phyloP scores from a whole-genome alignment of 257 asterid species.

The Paraleonurus japonicus region DNA sequence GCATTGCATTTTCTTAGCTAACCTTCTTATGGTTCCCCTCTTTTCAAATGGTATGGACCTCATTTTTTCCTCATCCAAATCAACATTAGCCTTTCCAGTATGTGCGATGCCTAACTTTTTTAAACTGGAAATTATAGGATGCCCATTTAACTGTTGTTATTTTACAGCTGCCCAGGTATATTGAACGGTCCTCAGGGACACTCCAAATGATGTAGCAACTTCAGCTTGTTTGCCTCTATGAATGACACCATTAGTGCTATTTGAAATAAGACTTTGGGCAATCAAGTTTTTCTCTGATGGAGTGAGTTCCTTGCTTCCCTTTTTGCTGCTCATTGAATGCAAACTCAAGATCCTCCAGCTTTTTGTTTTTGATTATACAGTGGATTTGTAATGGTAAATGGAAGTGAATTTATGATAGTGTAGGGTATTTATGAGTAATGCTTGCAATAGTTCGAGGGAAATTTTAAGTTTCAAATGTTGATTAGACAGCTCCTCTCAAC shows the following conservation, averaged over 20 bases:
- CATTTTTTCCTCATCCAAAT: not conserved
- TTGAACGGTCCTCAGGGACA: not conserved
- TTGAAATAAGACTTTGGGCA: not conserved
- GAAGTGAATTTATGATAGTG: too few relatives aligned
- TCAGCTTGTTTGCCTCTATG: not conserved
- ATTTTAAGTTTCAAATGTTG: too few relatives aligned
- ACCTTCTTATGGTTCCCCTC: not conserved
- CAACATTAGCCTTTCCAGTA: not conserved
- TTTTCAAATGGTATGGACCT: not conserved
- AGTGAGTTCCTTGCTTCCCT: not conserved
- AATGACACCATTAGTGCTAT: not conserved
- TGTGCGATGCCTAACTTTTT: not conserved
- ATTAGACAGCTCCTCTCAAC: too few relatives aligned
- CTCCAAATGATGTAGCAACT: not conserved
- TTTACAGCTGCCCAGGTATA: not conserved
- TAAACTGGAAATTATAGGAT: not conserved
- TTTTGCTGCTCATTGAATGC: not conserved
- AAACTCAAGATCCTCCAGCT: too few relatives aligned
- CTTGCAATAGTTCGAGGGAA: too few relatives aligned
- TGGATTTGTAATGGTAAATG: too few relatives aligned
- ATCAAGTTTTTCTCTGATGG: not conserved
- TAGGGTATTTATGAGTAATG: too few relatives aligned
- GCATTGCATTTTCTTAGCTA: not conserved
- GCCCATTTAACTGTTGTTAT: not conserved
- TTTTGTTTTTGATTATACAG: too few relatives aligned